Base-by-base conservation (phyloP, 306 rosid species). In the Trifolium repens region DNA sequence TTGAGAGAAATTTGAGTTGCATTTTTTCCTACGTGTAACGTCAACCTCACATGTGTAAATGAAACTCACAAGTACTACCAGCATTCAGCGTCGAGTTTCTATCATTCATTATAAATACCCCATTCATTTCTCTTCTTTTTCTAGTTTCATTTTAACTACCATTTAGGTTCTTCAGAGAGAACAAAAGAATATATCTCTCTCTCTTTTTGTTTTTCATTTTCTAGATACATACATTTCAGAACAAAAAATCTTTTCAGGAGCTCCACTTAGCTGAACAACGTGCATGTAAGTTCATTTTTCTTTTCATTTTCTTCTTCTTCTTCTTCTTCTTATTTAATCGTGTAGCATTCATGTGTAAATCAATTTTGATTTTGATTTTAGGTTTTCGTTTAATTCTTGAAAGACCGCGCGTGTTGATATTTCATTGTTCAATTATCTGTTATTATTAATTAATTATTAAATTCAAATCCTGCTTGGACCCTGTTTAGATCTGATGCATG, bases 401-500 rank as follows among this genome's bases (percentile, higher is more conserved):
- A 9, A 15, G 39, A 50, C 63, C 79, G 67, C 77, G 67, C 22
- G 34, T 57, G 37, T 58, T 58, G 8, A 52, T 52, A 52, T 52
- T 52, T 52, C 10, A 50, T 49, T 49, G 15, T 49, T 49, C 9
- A 43, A 50, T n/a, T 26, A 24, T 11, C 1, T 5, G 14, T 58
- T 30, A 58, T 58, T 22, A 22, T 11, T 58, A 26, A 11, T 24
- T 22, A 24, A 10, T 57, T 14, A 27, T 27, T 27, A 59, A 59
- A 59, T 59, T 59, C 9, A 59, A 59, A 26, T 6, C 32, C 22
- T 9, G 27, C 30, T 11, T 34, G 24, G 61, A 14, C 50, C 43
- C 40, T 22, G 79, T 79, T 60, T 84, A 85, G 89, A 88, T 88
- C 91, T 88, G 82, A 78, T 24, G n/a, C 49, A 8, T 82, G 52